A percentile compares a stretch with the other conserved stretches of the same genome.
These are phyloP conservation scores for Zychaea mexicana DNA, from an alignment of 371 early-diverging fungal genomes.

Conservation along the genomic window DNA sequence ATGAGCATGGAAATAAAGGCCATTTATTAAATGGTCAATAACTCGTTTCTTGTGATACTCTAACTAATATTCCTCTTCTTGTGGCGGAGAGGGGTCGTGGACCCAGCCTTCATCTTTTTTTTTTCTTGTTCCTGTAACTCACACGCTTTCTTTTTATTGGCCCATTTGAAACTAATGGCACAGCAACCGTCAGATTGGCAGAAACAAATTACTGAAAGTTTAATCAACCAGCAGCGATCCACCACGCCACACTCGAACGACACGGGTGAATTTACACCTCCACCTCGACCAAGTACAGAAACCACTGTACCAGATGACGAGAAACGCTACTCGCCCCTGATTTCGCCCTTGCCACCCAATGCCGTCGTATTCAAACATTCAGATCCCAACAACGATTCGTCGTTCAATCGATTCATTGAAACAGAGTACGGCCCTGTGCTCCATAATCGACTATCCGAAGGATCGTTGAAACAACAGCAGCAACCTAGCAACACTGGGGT, in stretches of 20 bases:
- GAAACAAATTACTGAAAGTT: not conserved
- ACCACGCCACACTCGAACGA: not conserved
- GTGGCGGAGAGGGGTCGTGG: no score
- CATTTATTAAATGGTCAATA: no score
- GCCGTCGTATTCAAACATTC: conserved; percentile 9
- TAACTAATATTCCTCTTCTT: no score
- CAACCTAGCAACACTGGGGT: no score
- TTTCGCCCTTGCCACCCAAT: conserved; percentile 13
- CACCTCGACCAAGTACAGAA: conserved; percentile 1
- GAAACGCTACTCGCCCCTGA: not conserved
- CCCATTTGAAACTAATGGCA: not conserved
- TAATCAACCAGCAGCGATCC: not conserved
- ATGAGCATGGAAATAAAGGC: no score
- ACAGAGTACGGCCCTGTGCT: conserved; percentile 7
- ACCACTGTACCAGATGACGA: conserved; percentile 1
- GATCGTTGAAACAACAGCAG: not conserved
- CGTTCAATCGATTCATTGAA: conserved; percentile 13
- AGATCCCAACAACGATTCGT: conserved; percentile 6
- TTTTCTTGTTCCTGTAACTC: not conserved
- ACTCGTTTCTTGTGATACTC: no score
- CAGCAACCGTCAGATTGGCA: conserved; percentile 1
- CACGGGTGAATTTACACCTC: not conserved
- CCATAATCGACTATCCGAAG: conserved; percentile 13
- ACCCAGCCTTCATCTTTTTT: not conserved
- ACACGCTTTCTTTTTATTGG: not conserved